A percentile compares a stretch with the other conserved stretches of the same genome.
Conservation (phyloP, 768 basidiomycete genomes). For the Leccinum ochraceum region DNA sequence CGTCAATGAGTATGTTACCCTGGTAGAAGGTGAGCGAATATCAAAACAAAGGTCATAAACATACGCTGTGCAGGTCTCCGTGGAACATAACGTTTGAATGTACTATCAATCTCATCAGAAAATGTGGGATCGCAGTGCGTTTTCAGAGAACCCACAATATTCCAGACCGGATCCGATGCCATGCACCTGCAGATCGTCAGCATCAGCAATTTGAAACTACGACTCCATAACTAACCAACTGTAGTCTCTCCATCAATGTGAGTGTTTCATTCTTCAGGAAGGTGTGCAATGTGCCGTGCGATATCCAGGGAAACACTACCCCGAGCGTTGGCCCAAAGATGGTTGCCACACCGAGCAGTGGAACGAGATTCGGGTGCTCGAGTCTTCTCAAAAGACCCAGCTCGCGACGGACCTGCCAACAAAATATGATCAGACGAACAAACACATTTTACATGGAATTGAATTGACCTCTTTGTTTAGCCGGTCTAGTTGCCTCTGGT, state of each 20-base stretch:
- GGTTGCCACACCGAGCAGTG: not conserved
- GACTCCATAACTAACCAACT: not conserved
- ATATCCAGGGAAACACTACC: constrained; percentile 4
- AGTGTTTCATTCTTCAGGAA: not conserved
- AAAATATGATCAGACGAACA: not conserved
- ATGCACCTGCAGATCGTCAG: not conserved
- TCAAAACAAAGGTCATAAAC: no score
- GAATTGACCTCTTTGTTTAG: not conserved
- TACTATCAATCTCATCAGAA: no score
- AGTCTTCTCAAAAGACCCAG: constrained; percentile 7
- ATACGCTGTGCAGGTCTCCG: no score
- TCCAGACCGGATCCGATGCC: not conserved
- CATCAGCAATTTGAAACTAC: not conserved
- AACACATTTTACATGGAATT: not conserved
- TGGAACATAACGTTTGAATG: no score
- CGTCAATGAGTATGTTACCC: no score
- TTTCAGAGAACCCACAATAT: no score
- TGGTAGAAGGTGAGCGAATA: no score
- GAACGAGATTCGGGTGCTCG: constrained; percentile 1
- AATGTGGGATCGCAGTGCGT: no score
- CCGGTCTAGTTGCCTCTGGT: not conserved
- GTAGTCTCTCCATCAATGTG: not conserved
- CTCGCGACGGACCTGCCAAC: not conserved
- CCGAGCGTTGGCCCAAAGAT: not conserved
- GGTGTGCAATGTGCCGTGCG: not conserved